A percentile compares a stretch with the other conserved stretches of the same genome.
These are phyloP conservation scores for Blastocladiella emersonii DNA, from an alignment of 371 early-diverging fungal species.

Conservation along the genomic window DNA sequence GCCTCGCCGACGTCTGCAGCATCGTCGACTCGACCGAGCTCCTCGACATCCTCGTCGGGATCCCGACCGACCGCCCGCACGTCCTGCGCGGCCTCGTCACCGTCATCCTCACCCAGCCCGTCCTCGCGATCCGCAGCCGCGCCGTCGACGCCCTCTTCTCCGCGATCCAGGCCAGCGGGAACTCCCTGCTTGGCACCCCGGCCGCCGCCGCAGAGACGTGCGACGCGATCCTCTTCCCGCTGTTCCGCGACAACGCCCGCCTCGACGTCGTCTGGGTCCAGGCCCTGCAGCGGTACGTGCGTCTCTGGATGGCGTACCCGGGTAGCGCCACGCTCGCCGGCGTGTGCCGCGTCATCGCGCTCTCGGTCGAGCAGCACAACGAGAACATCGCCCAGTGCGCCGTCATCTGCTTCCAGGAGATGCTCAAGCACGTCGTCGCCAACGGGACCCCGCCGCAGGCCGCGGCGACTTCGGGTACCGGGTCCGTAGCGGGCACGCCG, in stretches of 20 bases:
- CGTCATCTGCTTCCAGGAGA: conserved; percentile 5
- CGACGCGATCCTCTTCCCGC: neutral
- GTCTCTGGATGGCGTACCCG: neutral
- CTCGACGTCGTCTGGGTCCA: conserved; percentile 3
- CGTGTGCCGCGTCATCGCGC: neutral
- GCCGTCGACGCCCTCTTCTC: neutral
- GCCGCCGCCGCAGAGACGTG: too few relatives aligned
- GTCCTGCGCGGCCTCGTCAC: neutral
- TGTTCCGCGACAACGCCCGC: neutral
- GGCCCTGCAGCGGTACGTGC: neutral
- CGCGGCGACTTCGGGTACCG: too few relatives aligned
- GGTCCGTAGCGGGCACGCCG: too few relatives aligned
- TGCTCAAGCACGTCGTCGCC: neutral
- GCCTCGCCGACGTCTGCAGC: conserved; percentile 3
- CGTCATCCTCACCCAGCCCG: neutral
- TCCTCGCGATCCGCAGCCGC: neutral
- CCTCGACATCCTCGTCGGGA: neutral
- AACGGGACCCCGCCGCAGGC: neutral
- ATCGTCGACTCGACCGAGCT: neutral
- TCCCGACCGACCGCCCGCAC: neutral
- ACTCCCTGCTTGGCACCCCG: too few relatives aligned
- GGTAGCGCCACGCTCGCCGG: neutral
- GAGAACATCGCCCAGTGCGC: conserved; percentile 6
- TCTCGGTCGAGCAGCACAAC: neutral
- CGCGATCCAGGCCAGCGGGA: neutral